Conservation (phyloP, 1,284 basidiomycete species). For the Trichosporon coremiiforme region DNA sequence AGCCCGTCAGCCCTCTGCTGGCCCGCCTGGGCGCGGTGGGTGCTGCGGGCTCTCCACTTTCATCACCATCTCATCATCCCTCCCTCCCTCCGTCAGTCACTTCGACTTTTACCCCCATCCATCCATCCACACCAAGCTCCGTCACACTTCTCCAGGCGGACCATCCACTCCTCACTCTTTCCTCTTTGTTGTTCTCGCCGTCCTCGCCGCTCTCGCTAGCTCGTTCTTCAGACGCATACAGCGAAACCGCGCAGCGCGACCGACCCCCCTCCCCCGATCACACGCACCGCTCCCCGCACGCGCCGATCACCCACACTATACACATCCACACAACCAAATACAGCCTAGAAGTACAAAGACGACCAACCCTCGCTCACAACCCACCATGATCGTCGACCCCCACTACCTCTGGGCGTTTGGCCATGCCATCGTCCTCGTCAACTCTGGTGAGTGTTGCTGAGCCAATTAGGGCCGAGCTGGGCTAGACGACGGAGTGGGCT, state of each 20-base stretch:
- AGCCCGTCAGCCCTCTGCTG: too few species aligned
- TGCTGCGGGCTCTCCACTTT: neutral
- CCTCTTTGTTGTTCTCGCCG: too few species aligned
- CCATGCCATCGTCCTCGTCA: conserved; percentile 48
- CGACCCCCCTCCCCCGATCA: too few species aligned
- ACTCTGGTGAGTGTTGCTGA: conserved; percentile 35
- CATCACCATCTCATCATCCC: conserved; percentile 3
- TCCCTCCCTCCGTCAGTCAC: neutral
- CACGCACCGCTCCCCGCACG: too few species aligned
- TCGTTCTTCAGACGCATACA: too few species aligned
- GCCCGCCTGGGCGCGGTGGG: too few species aligned
- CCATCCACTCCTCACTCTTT: neutral
- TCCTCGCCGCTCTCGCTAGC: too few species aligned
- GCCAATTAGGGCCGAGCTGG: neutral
- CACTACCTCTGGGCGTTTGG: conserved; percentile 55
- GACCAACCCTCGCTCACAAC: neutral
- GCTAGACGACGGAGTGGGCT: neutral
- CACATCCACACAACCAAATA: too few species aligned
- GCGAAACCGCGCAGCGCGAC: too few species aligned
- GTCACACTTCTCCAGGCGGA: neutral
- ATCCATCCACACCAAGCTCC: neutral
- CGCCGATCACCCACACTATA: too few species aligned
- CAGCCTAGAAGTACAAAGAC: neutral
- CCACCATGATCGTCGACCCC: conserved; percentile 44
- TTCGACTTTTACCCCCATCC: conserved; percentile 1